Evolutionary conservation across 1,284 basidiomycete species (phyloP).

Genomic region (Afroboletus lepidellus): DNA sequence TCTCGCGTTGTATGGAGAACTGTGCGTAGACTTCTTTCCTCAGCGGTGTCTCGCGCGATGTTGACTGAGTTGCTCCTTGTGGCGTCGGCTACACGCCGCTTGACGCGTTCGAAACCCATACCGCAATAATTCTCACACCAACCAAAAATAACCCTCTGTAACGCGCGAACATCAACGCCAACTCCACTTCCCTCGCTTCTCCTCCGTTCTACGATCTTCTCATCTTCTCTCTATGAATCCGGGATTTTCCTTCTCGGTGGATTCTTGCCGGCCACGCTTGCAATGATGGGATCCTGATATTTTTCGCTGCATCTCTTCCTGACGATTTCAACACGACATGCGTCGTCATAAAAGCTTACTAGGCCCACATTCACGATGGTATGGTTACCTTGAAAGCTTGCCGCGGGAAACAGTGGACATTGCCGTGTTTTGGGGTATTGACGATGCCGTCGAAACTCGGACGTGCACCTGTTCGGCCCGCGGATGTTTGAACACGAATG

Average conservation of each 20-base stretch:
- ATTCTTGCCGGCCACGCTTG: conserved; percentile 11
- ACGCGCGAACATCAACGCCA: conserved; percentile 23
- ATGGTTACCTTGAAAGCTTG: conserved; percentile 66
- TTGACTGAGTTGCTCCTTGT: conserved; percentile 11
- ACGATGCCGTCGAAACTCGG: conserved; percentile 18
- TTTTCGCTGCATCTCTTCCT: not conserved
- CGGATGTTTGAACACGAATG: conserved; percentile 8
- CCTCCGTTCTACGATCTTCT: conserved; percentile 11
- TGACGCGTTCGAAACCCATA: conserved; percentile 11
- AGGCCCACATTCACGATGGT: conserved; percentile 56
- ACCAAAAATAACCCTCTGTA: conserved; percentile 22
- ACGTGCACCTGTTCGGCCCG: conserved; percentile 18
- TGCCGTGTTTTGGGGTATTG: conserved; percentile 60
- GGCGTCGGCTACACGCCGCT: conserved; percentile 15
- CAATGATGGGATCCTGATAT: conserved; percentile 6
- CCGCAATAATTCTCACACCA: conserved; percentile 15
- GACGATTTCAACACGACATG: conserved; percentile 13
- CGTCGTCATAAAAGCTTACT: conserved; percentile 39
- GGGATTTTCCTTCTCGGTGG: conserved; percentile 19
- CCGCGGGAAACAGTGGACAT: conserved; percentile 52
- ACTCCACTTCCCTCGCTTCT: conserved; percentile 18
- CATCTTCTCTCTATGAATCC: conserved; percentile 21
- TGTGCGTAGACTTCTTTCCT: conserved; percentile 43
- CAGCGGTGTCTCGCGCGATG: conserved; percentile 1
- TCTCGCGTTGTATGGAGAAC: conserved; percentile 60